Evolutionary conservation across 2,329 filamentous ascomycete species (phyloP), one percentile per base, ranked within the genome.

Genomic region (Colletotrichum cereale): DNA sequence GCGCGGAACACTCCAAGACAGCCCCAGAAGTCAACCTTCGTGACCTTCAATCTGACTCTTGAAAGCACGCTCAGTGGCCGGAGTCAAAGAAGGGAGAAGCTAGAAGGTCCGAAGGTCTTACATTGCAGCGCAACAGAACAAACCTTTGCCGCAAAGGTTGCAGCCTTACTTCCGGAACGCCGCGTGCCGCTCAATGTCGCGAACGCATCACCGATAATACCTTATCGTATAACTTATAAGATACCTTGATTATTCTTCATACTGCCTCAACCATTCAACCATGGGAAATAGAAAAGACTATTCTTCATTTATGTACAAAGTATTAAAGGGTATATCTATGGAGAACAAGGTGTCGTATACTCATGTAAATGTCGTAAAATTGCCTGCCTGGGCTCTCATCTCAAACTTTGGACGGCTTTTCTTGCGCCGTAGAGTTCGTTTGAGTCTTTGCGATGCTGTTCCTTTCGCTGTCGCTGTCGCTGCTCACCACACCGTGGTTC

Each of bases 401-500:
- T 60, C 18, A 68, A 14, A 38, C 52, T 16, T 68, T 68, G 8
- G 60, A 53, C 14, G 14, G 36, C 44, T 63, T 71, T 14, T 71
- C 65, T 12, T 58, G 29, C 5, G 31, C 10, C 12, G n/a, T 24
- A 2, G 44, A 58, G 1, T 52, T 29, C n/a, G 44, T 4, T 8
- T 44, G 36, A 12, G n/a, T 40, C 29, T 71, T 71, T 11, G 67
- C 65, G 10, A 71, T 40, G n/a, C 65, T 63, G 24, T 53, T 60
- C 24, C 36, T 44, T 21, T 68, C 68, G 31, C 68, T 71, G 10
- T 56, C 55, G 21, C 44, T 63, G 12, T 71, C 68, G 26, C 38
- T 53, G n/a, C n/a, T n/a, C n/a, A 58, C 31, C 6, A 60, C 68
- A 3, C 68, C 68, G 18, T 68, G 47, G 21, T 68, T 71, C 52